A percentile compares a stretch with the other conserved stretches of the same genome.
These are phyloP conservation scores for Teunomyces funiuensis DNA, from an alignment of 805 yeast genomes.

Conservation along the genomic window DNA sequence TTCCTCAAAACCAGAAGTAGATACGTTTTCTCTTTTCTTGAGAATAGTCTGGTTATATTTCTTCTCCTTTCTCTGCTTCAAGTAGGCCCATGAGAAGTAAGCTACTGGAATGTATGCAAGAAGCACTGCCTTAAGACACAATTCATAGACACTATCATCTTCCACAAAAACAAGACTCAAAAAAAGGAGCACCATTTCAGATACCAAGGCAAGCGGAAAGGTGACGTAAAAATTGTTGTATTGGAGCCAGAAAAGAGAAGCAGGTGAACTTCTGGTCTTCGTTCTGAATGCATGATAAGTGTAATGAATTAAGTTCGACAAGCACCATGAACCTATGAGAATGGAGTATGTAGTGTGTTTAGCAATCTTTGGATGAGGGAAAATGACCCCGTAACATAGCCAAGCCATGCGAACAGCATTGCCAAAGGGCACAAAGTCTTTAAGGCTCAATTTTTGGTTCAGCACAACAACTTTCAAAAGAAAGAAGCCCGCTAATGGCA, in stretches of 20 bases:
- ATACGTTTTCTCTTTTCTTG: background rate
- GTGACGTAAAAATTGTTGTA: conserved; percentile 34
- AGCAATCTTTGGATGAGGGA: conserved; percentile 42
- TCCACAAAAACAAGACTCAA: conserved; percentile 35
- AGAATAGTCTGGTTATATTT: conserved; percentile 21
- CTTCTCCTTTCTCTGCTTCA: conserved; percentile 18
- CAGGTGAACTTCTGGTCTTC: conserved; percentile 37
- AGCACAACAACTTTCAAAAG: conserved; percentile 14
- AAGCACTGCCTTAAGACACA: conserved; percentile 24
- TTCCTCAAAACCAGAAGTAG: conserved; percentile 11
- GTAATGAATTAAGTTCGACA: conserved; percentile 30
- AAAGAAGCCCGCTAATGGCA: conserved; percentile 29
- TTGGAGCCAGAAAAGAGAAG: conserved; percentile 36
- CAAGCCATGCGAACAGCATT: conserved; percentile 34
- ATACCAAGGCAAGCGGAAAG: conserved; percentile 30
- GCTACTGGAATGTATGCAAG: conserved; percentile 37
- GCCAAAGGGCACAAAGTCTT: conserved; percentile 28
- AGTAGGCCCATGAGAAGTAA: conserved; percentile 34
- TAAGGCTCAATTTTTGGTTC: conserved; percentile 4
- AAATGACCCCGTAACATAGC: conserved; percentile 43
- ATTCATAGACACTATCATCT: conserved; percentile 21
- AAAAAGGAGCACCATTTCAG: conserved; percentile 37
- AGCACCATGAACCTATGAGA: conserved; percentile 38
- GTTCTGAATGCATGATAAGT: conserved; percentile 33
- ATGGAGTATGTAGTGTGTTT: conserved; percentile 42